Evolutionary conservation across 2,329 filamentous ascomycete genomes (phyloP).

Genomic region (Colletotrichum filicis): DNA sequence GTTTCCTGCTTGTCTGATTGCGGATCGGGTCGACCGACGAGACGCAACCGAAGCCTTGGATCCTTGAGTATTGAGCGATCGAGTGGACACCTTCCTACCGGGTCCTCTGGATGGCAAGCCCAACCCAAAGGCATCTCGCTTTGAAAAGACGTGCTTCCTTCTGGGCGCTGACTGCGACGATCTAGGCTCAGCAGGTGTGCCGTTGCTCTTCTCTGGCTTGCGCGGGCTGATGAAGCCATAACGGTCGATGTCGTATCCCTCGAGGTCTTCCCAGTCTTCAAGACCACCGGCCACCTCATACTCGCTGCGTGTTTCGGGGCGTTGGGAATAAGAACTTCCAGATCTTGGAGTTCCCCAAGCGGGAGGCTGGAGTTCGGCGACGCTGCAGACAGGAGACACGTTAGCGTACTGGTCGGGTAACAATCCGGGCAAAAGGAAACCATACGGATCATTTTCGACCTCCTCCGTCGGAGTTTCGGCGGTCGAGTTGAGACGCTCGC

Average conservation of each 20-base stretch:
- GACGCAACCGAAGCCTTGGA: conserved; percentile 64
- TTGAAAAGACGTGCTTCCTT: conserved; percentile 58
- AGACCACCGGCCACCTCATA: conserved; percentile 67
- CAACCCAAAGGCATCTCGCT: conserved; percentile 50
- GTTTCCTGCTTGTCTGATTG: conserved; percentile 68
- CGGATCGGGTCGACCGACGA: conserved; percentile 63
- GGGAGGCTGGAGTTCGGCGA: conserved; percentile 44
- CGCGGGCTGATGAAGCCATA: conserved; percentile 73
- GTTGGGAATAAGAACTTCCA: conserved; percentile 56
- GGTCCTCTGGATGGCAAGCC: conserved; percentile 51
- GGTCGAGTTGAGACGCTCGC: conserved; percentile 60
- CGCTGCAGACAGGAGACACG: conserved; percentile 38
- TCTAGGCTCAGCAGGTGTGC: conserved; percentile 53
- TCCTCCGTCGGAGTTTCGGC: conserved; percentile 63
- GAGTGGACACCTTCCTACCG: conserved; percentile 65
- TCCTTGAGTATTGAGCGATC: conserved; percentile 68
- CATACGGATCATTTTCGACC: conserved; percentile 67
- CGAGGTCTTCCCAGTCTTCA: conserved; percentile 75
- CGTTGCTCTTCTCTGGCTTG: conserved; percentile 52
- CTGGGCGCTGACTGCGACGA: conserved; percentile 57
- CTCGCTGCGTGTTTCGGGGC: conserved; percentile 54
- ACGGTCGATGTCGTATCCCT: conserved; percentile 71
- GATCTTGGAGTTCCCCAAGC: conserved; percentile 51
- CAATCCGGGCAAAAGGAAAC: conserved; percentile 57
- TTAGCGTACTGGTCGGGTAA: conserved; percentile 43